These are phyloP conservation scores for Trichocladium antarcticum DNA, from an alignment of 495 filamentous ascomycete genomes.

Conservation along the genomic window DNA sequence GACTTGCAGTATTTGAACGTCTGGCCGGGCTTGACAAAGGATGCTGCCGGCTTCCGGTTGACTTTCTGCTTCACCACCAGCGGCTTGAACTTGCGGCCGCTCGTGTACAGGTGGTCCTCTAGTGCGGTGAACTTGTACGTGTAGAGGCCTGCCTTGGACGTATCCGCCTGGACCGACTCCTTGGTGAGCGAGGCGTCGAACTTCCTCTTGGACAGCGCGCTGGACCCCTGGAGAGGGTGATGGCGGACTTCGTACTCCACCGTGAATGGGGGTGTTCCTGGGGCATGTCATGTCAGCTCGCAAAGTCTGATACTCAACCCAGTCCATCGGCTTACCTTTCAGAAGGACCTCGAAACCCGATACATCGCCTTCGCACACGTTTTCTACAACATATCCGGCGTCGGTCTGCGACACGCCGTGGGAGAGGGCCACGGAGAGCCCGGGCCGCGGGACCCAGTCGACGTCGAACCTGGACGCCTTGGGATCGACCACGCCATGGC, in stretches of 20 bases:
- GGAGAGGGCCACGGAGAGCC: slow-evolving; percentile 54
- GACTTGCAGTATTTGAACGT: slow-evolving; percentile 90
- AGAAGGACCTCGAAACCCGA: slow-evolving; percentile 74
- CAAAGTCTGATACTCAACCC: background rate
- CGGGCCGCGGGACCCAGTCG: slow-evolving; percentile 70
- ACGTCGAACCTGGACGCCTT: slow-evolving; percentile 64
- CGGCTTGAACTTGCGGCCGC: slow-evolving; percentile 51
- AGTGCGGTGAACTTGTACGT: slow-evolving; percentile 76
- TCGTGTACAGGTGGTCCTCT: slow-evolving; percentile 72
- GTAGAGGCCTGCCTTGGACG: slow-evolving; percentile 65
- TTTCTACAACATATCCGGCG: slow-evolving; percentile 52
- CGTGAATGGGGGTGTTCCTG: slow-evolving; percentile 68
- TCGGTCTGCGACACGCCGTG: slow-evolving; percentile 40
- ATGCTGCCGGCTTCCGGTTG: slow-evolving; percentile 64
- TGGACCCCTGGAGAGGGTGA: slow-evolving; percentile 50
- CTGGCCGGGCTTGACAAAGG: slow-evolving; percentile 77
- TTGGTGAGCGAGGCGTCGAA: slow-evolving; percentile 60
- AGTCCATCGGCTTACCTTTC: slow-evolving; percentile 43
- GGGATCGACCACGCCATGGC: slow-evolving; percentile 67
- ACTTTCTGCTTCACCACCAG: slow-evolving; percentile 72
- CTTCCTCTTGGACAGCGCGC: slow-evolving; percentile 49
- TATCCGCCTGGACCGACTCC: slow-evolving; percentile 72
- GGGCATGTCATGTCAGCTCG: slow-evolving; percentile 5
- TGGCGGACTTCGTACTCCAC: slow-evolving; percentile 70
- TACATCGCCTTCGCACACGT: slow-evolving; percentile 88